Evolutionary conservation across 164 flowering plant species (phyloP), one percentile per base, ranked within the genome.

Genomic region (Taxillus chinensis): DNA sequence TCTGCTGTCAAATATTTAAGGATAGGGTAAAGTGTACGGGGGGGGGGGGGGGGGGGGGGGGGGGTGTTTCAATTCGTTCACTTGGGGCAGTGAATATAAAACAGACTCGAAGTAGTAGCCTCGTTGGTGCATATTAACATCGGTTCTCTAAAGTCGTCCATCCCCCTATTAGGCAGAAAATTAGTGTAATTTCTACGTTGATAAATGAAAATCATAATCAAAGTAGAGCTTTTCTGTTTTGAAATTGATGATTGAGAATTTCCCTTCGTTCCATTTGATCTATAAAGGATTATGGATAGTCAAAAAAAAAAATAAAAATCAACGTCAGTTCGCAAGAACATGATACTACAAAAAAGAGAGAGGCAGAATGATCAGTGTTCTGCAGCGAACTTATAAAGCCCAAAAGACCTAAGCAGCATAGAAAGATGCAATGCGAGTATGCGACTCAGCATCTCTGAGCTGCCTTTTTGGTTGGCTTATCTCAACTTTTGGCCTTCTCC

Each of bases 321-420:
- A 27, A 27, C 27, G 2, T 27, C 0, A 27, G 27, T 27, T 27
- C 27, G 2, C 2, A 27, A 27, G 27, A 27, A 27, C 27, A 27
- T 27, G 27, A 27, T 2, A 27, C 27, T 27, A 27, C 2, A 27
- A 27, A 27, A 27, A 27, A 27, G 2, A 27, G n/a, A n/a, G n/a
- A n/a, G n/a, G 27, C 2, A 27, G 27, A 2, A 27, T 27, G 27
- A 27, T 27, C 2, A 27, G 27, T 27, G 27, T 27, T 27, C 27
- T 27, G 2, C 27, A 27, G 2, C 27, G 2, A 27, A 2, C 51
- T 48, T 48, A 14, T 48, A 7, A 7, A 8, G 3, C 45, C 11
- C 10, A 45, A 63, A 61, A 39, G 75, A 63, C 56, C 63, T 77
- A n/a, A 71, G 78, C 62, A 71, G 69, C 63, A 76, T 39, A 46